These are phyloP conservation scores for Cercospora sp. DNA, from an alignment of 2,329 filamentous ascomycete genomes.

Conservation along the genomic window DNA sequence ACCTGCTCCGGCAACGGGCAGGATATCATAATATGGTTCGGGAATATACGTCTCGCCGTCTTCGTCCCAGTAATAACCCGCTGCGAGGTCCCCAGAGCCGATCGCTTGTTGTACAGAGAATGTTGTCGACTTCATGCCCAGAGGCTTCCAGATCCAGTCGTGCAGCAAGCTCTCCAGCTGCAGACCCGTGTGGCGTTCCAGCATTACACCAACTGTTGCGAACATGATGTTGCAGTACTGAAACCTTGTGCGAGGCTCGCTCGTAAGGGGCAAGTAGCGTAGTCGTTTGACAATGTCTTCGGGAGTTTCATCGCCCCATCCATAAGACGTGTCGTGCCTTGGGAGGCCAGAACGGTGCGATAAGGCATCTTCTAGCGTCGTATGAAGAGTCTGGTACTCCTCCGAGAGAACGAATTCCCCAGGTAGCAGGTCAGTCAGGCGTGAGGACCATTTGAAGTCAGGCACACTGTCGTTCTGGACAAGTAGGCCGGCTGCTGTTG, in stretches of 20 bases:
- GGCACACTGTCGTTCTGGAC: constrained; percentile 12
- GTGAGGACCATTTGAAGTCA: constrained; percentile 37
- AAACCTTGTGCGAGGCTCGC: constrained; percentile 49
- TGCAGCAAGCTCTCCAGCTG: constrained; percentile 46
- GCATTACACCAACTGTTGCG: constrained; percentile 46
- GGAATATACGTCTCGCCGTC: constrained; percentile 18
- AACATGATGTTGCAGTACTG: constrained; percentile 58
- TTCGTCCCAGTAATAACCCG: constrained; percentile 20
- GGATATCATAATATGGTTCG: constrained; percentile 14
- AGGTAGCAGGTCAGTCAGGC: constrained; percentile 36
- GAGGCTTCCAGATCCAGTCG: constrained; percentile 47
- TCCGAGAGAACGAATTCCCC: constrained; percentile 36
- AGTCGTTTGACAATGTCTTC: constrained; percentile 43
- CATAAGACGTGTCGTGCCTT: constrained; percentile 26
- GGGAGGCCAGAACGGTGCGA: constrained; percentile 39
- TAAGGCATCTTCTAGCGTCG: constrained; percentile 38
- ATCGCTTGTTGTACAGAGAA: constrained; percentile 23
- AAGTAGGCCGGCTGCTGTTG: constrained; percentile 25
- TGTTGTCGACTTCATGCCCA: constrained; percentile 51
- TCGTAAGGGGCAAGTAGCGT: constrained; percentile 48
- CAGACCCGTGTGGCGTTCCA: constrained; percentile 46
- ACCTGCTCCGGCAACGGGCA: constrained; percentile 21
- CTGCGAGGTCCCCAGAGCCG: constrained; percentile 27
- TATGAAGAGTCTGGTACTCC: constrained; percentile 30
- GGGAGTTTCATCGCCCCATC: constrained; percentile 11